These are phyloP conservation scores for Pterocarpus macrocarpus DNA, from an alignment of 306 rosid species.

Conservation along the genomic window DNA sequence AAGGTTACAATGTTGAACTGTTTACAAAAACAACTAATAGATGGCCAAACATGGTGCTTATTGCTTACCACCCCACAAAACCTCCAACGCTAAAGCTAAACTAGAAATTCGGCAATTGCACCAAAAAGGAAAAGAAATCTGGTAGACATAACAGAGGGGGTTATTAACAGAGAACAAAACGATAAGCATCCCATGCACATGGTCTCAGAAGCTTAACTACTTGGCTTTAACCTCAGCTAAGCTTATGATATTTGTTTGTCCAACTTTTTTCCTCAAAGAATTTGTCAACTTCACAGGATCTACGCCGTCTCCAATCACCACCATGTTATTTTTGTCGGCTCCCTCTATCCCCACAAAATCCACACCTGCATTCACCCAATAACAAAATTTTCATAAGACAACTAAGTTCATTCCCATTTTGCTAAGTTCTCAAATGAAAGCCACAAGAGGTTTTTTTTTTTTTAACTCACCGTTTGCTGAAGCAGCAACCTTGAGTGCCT, in stretches of 20 bases:
- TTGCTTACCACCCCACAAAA: background rate
- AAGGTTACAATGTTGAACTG: background rate
- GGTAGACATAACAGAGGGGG: too few species aligned
- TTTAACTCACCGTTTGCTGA: constrained; percentile 37
- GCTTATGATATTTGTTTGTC: constrained; percentile 44
- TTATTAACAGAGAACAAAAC: background rate
- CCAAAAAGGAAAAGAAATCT: background rate
- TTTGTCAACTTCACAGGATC: constrained; percentile 47
- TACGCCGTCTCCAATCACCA: constrained; percentile 60
- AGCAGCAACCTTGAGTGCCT: constrained; percentile 56
- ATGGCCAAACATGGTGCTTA: background rate
- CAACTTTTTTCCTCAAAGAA: constrained; percentile 60
- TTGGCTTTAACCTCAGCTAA: constrained; percentile 16
- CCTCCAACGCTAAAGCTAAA: background rate
- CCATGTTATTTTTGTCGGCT: constrained; percentile 49
- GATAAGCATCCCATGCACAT: background rate
- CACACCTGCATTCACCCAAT: constrained; percentile 56
- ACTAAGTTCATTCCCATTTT: background rate
- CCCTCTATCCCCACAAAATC: constrained; percentile 58
- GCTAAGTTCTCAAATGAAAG: background rate
- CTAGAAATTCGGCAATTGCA: background rate
- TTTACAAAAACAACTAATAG: background rate
- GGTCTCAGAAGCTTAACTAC: background rate
- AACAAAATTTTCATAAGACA: background rate
- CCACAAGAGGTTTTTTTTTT: background rate